A percentile compares a stretch with the other conserved stretches of the same genome.
Conservation (phyloP, 2,329 filamentous ascomycete species). For the Pyricularia grisea region DNA sequence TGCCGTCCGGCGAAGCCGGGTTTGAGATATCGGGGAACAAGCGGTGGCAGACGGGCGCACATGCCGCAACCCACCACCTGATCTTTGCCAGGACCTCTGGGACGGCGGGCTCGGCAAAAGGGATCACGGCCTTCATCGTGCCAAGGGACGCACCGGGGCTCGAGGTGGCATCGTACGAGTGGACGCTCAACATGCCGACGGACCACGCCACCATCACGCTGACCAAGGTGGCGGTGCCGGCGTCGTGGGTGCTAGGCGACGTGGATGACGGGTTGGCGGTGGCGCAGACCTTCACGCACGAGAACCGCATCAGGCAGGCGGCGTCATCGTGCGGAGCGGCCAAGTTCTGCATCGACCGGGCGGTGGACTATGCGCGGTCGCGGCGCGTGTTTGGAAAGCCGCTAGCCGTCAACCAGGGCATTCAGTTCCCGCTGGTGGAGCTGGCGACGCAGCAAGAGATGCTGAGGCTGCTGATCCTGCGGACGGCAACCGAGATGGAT, state of each 20-base stretch:
- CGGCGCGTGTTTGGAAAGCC: conserved; percentile 46
- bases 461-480: conserved; percentile 49
- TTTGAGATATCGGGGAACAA: conserved; percentile 49
- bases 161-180: conserved; percentile 48
- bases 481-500: conserved; percentile 55
- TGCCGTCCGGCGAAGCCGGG: conserved; percentile 29
- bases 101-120: conserved; percentile 38
- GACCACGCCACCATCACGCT: conserved; percentile 53
- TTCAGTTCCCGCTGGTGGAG: conserved; percentile 56
- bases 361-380: conserved; percentile 43
- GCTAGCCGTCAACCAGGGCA: conserved; percentile 49
- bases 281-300: conserved; percentile 56
- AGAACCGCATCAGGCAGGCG: conserved; percentile 57
- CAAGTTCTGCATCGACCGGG: conserved; percentile 48
- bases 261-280: conserved; percentile 46
- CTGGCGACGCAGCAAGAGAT: conserved; percentile 52
- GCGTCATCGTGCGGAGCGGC: conserved; percentile 50
- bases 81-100: conserved; percentile 51
- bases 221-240: conserved; percentile 46
- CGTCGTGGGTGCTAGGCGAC: conserved; percentile 39
- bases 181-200: conserved; percentile 59
- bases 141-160: conserved; percentile 42
- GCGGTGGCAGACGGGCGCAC: conserved; percentile 58
- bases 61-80: conserved; percentile 51
- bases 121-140: conserved; percentile 53